phyloP scores from a whole-genome alignment of 768 basidiomycete species.

The Tulasnella sp. region DNA sequence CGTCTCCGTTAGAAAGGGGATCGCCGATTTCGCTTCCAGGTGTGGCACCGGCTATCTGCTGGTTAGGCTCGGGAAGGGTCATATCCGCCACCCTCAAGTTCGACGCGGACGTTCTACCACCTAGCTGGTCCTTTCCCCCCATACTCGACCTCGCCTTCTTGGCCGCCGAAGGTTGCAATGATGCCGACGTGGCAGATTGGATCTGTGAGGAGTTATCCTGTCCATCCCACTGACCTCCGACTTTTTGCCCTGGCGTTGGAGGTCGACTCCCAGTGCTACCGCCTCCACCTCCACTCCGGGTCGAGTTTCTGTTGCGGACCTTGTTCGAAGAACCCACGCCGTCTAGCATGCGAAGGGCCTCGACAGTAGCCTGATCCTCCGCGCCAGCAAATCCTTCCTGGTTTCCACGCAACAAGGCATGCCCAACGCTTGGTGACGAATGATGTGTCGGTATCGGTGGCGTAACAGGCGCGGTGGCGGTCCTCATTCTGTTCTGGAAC shows the following conservation, averaged over 20 bases:
- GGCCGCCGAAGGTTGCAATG: conserved; percentile 6
- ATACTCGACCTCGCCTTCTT: conserved; percentile 26
- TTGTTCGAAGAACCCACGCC: conserved; percentile 41
- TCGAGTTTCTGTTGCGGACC: conserved; percentile 43
- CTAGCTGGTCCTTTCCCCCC: conserved; percentile 8
- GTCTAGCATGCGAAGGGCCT: conserved; percentile 86
- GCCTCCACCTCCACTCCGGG: conserved; percentile 39
- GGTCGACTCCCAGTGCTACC: conserved; percentile 52
- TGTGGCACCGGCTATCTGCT: not conserved
- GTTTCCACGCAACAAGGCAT: conserved; percentile 74
- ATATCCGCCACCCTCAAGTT: conserved; percentile 5
- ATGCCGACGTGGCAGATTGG: no score
- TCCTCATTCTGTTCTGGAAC: conserved; percentile 68
- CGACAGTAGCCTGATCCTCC: conserved; percentile 80
- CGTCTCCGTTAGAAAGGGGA: not conserved
- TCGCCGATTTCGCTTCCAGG: not conserved
- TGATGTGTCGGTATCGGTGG: conserved; percentile 31
- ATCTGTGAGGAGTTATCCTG: conserved; percentile 27
- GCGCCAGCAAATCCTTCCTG: conserved; percentile 78
- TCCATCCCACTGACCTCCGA: conserved; percentile 64
- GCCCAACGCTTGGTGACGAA: conserved; percentile 43
- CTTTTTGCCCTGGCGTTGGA: conserved; percentile 57
- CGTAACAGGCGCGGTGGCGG: conserved; percentile 29
- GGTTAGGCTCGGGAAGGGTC: not conserved
- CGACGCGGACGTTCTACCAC: not conserved